phyloP scores from a whole-genome alignment of 2,329 filamentous ascomycete genomes.

The Drechmeria coniospora region DNA sequence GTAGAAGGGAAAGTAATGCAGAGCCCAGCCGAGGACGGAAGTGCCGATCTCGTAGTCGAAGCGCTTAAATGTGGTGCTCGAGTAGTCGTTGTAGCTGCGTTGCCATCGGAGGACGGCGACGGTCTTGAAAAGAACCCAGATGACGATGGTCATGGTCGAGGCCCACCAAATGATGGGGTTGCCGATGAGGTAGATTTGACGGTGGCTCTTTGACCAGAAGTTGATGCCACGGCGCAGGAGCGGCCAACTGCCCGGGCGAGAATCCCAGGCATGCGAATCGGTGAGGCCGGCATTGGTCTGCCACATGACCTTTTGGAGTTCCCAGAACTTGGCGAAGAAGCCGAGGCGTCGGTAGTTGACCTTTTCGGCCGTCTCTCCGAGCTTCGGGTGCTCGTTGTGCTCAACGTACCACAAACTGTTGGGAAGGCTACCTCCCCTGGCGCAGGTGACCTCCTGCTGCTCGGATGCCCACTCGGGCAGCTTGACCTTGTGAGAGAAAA shows the following conservation, averaged over 20 bases:
- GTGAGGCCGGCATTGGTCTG: conserved; percentile 90
- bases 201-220: conserved; percentile 92
- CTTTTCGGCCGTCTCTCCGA: conserved; percentile 66
- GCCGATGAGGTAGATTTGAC: conserved; percentile 90
- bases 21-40: conserved; percentile 81
- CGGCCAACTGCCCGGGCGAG: conserved; percentile 84
- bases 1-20: conserved; percentile 98
- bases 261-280: conserved; percentile 97
- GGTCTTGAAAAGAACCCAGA: conserved; percentile 76
- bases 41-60: conserved; percentile 96
- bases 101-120: conserved; percentile 87
- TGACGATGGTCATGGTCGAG: conserved; percentile 58
- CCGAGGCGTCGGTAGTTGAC: conserved; percentile 92
- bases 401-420: conserved; percentile 98
- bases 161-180: conserved; percentile 94
- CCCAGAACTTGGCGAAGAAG: conserved; percentile 96
- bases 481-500: conserved; percentile 99
- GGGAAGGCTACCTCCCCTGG: conserved; percentile 74
- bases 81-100: conserved; percentile 78
- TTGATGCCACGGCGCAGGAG: conserved; percentile 89
- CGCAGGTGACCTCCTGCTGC: conserved; percentile 98
- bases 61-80: conserved; percentile 70
- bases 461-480: conserved; percentile 95
- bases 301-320: conserved; percentile 98
- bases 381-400: conserved; percentile 67